Conservation (phyloP, 1,284 basidiomycete genomes). For the Tylopilus orsonianus region DNA sequence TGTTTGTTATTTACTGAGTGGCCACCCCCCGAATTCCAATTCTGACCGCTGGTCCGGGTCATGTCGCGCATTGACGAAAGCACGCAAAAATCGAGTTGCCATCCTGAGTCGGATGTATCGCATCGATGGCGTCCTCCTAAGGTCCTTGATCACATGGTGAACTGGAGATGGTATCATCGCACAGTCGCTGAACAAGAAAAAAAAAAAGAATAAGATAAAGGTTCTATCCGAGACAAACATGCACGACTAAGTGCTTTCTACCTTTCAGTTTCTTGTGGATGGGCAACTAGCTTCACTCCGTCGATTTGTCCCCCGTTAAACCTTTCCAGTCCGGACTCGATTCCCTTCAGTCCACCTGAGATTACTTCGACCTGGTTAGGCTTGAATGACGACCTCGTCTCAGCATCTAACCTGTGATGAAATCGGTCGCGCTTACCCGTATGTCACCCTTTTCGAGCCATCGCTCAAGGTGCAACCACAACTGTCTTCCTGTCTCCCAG, state of each 20-base stretch:
- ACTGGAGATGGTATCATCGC: slow-evolving; percentile 15
- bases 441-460: slow-evolving; percentile 41
- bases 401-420: not conserved
- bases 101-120: slow-evolving; percentile 30
- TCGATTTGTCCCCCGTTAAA: slow-evolving; percentile 34
- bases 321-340: slow-evolving; percentile 31
- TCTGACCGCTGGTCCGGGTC: slow-evolving; percentile 26
- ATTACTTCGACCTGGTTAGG: slow-evolving; percentile 32
- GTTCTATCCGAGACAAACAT: slow-evolving; percentile 23
- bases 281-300: slow-evolving; percentile 34
- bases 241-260: slow-evolving; percentile 25
- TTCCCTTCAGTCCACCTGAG: slow-evolving; percentile 31
- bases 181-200: slow-evolving; percentile 24
- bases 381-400: slow-evolving; percentile 11
- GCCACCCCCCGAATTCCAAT: slow-evolving; percentile 33
- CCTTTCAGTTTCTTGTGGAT: slow-evolving; percentile 36
- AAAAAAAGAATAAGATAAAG: slow-evolving; percentile 21
- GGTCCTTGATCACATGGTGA: slow-evolving; percentile 27
- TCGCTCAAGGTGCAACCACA: slow-evolving; percentile 35
- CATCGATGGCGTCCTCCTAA: slow-evolving; percentile 31
- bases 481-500: slow-evolving; percentile 32
- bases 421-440: slow-evolving; percentile 17
- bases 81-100: slow-evolving; percentile 32
- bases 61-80: slow-evolving; percentile 32
- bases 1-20: slow-evolving; percentile 28